Evolutionary conservation across 768 basidiomycete species (phyloP), one percentile per base, ranked within the genome.

Genomic region (Cubamyces sp.): DNA sequence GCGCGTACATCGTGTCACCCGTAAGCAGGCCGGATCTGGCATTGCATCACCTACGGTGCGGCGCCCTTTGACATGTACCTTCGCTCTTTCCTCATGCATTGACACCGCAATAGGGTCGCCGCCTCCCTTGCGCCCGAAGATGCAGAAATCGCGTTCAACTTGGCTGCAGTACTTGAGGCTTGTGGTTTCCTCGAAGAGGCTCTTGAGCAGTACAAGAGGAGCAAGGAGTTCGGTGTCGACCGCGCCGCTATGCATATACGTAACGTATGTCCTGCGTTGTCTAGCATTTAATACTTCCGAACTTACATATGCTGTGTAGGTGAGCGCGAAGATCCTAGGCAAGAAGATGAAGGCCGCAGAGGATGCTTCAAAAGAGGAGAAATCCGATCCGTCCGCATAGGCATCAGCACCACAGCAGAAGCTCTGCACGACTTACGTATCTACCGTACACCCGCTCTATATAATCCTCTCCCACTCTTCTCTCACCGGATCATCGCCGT

Each of bases 111-210:
- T 75, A 95, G 93, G 67, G 87, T 90, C 72, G 93, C 93, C 51
- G 81, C 86, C 46, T 86, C 87, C n/a, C 82, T 95, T 68, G 83
- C 88, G 61, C 93, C 93, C 48, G 90, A 92, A 74, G 93, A 95
- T 79, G 87, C 90, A 73, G 93, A 95, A 74, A 92, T 94, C 70
- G 87, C 91, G 16, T 95, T 94, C 81, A 95, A 95, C 78, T 84
- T 93, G 61, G 93, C 90, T 53, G 93, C 92, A 47, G 91, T 95
- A 68, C 81, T 94, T 62, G 93, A 95, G 86, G 92, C 93, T 58
- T 85, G 93, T 92, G 68, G 68, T 87, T 65, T 28, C 40, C 47
- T 95, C 49, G 90, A 92, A 72, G 90, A 91, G 74, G 89, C 92
- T 39, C 79, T 95, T 57, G 81, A 82, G 68, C 84, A 91, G 73